Evolutionary conservation across 2,329 filamentous ascomycete species (phyloP).

Genomic region (Aspergillus sp.): DNA sequence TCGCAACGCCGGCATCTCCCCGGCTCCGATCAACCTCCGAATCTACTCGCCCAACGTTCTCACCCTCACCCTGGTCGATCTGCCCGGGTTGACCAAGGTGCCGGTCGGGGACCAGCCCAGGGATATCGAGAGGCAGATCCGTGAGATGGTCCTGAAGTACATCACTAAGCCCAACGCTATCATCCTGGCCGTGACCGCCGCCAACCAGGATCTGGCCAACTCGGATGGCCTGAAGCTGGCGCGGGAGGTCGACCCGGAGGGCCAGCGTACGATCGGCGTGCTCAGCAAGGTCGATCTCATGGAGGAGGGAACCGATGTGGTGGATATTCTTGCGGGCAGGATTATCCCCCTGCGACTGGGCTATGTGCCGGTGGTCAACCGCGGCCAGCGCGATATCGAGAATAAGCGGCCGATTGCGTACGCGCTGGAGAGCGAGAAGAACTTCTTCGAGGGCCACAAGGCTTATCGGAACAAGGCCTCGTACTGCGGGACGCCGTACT

Average conservation of each 20-base stretch:
- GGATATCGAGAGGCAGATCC: conserved; percentile 94
- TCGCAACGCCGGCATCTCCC: conserved; percentile 90
- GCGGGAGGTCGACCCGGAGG: conserved; percentile 91
- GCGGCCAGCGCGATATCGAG: conserved; percentile 96
- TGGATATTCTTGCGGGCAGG: conserved; percentile 93
- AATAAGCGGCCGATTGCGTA: conserved; percentile 91
- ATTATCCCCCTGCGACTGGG: conserved; percentile 92
- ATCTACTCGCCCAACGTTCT: conserved; percentile 98
- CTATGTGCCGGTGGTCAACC: conserved; percentile 95
- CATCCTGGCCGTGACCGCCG: conserved; percentile 89
- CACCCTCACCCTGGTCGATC: conserved; percentile 89
- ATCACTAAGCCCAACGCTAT: conserved; percentile 98
- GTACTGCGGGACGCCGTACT: conserved; percentile 95
- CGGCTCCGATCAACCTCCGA: conserved; percentile 90
- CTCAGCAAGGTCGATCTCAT: conserved; percentile 98
- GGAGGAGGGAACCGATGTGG: conserved; percentile 96
- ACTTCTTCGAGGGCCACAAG: conserved; percentile 97
- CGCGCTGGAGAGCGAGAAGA: conserved; percentile 86
- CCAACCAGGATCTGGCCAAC: conserved; percentile 97
- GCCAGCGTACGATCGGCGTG: conserved; percentile 95
- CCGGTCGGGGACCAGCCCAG: conserved; percentile 92
- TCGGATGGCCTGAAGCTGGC: conserved; percentile 95
- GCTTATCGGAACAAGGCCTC: conserved; percentile 97
- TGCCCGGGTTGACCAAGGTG: conserved; percentile 93
- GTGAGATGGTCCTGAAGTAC: conserved; percentile 97